Percentiles rank a stretch among this genome's conserved stretches.
Conservation (phyloP, 1,284 basidiomycete species). For the Tilletia caries region DNA sequence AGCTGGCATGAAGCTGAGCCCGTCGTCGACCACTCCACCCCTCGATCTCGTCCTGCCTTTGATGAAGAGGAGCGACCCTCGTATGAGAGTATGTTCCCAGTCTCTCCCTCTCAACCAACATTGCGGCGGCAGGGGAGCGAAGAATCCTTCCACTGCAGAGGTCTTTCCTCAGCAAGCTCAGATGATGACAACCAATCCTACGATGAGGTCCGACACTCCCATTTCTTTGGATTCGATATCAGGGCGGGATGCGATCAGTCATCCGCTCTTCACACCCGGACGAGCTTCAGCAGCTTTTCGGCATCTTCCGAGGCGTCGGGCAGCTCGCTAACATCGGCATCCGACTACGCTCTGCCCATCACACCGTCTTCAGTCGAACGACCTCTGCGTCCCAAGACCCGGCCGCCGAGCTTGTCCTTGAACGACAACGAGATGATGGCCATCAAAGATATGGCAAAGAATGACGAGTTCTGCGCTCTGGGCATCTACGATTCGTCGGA, state of each 20-base stretch:
- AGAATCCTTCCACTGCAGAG: constrained; percentile 10
- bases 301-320: background rate
- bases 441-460: background rate
- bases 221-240: too few species aligned
- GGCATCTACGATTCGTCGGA: background rate
- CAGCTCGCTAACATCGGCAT: constrained; percentile 1
- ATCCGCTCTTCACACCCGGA: background rate
- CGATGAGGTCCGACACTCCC: too few species aligned
- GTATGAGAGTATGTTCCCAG: background rate
- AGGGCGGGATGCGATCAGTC: too few species aligned
- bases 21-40: background rate
- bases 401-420: background rate
- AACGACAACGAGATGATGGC: background rate
- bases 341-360: background rate
- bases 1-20: background rate
- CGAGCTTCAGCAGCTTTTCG: constrained; percentile 7
- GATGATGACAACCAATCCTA: too few species aligned
- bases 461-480: background rate
- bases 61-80: constrained; percentile 4
- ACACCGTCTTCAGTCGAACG: constrained; percentile 4
- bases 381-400: constrained; percentile 2
- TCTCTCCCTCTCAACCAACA: background rate
- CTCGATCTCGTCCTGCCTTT: background rate
- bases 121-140: constrained; percentile 1
- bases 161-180: background rate